Evolutionary conservation across 495 filamentous ascomycete species (phyloP), one percentile per base, ranked within the genome.

Genomic region (Xylaria scruposa): DNA sequence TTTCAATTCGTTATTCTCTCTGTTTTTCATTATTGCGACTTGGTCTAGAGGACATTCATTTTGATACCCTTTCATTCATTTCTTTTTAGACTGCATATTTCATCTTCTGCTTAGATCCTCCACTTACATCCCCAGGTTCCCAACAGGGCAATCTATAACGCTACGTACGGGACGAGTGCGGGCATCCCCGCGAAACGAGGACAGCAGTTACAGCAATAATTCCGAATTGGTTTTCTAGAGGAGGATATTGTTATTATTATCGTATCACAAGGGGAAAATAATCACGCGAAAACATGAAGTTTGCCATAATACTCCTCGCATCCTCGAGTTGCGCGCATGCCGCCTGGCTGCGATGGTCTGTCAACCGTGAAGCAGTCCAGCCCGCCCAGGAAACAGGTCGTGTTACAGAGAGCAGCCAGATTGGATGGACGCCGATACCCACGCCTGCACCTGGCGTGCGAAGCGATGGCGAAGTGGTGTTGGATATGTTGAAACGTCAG

Each of bases 351-450:
- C 67, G 70, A 53, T 77, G 76, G 76, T 71, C 73, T 21, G 73
- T 44, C 44, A 62, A 68, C 67, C 60, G 65, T 42, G 72, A 70
- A 12, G 2, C 40, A 19, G 7, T 51, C 46, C 73, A 59, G 44
- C 51, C 73, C 1, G 36, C 75, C 10, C 58, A 68, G 29, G 69
- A 77, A 70, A 79, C 75, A 17, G 67, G 68, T 5, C 12, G 4
- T 21, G 19, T 49, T 7, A 2, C 63, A 0, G 38, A 64, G 8
- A 29, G n/a, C 13, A 49, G n/a, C 10, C 21, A 33, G 19, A 19
- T 44, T 19, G 77, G 75, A 12, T 79, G 71, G 75, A 65, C 79
- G 19, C 77, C 79, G 12, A 72, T 70, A 63, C 76, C 77, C 7
- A 81, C 79, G 4, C 59, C 72, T 5, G 73, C 76, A n/a, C 72